Evolutionary conservation across 768 basidiomycete genomes (phyloP), one percentile per base, ranked within the genome.

Genomic region (Podaxis sp.): DNA sequence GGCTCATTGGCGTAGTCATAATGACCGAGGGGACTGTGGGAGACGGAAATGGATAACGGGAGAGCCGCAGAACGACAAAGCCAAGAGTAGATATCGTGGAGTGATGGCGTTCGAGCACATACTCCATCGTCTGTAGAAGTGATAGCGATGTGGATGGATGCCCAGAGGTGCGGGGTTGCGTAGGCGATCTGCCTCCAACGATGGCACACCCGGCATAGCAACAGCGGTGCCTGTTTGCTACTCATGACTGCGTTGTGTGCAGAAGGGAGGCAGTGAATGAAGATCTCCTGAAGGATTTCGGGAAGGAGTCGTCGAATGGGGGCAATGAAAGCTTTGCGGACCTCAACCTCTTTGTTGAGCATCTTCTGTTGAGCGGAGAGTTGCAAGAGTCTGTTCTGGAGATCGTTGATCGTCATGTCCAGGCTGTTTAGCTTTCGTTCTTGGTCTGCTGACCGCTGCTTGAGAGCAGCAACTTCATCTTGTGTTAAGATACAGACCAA

Each of bases 241-340:
- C 59, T 57, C 54, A 69, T 64, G 12, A 64, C 58, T 3, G 66
- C 56, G 42, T 65, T 66, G 57, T 64, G 65, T 2, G 33, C 26
- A 0, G 22, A 40, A 1, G 68, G 68, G 28, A 69, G 66, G 36
- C 67, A 69, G 2, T 24, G 54, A 1, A 67, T 6, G 57, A 71
- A 71, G 39, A 71, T 67, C 42, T 66, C 67, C 26, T 66, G 66
- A 15, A 71, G 63, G 30, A 69, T 63, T 39, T 71, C 68, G 24
- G 61, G 64, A 4, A 68, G 66, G 28, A 71, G 57, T 24, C 61
- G 60, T 28, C 65, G 60, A 30, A 67, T 60, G 36, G 63, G 67
- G 4, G 67, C 33, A 13, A 53, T 56, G n/a, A 61, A 17, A 13
- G 26, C 17, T 13, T 9, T 46, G 40, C 44, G 28, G n/a, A 9